A percentile compares a stretch with the other conserved stretches of the same genome.
Conservation (phyloP, 2,329 filamentous ascomycete genomes). For the Berkeleyomyces rouxiae region DNA sequence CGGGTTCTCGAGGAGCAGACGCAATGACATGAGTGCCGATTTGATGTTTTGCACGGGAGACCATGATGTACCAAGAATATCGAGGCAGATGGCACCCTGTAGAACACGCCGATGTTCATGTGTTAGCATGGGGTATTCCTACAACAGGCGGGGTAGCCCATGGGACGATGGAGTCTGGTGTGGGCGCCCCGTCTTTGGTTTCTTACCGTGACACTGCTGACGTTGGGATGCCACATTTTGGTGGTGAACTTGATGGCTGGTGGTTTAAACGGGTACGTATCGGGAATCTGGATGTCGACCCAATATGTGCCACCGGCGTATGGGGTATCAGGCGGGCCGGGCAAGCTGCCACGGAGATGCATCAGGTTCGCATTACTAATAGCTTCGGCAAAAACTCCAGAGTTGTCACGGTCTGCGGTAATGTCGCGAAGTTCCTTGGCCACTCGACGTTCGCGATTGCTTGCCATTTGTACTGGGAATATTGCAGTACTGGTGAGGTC, state of each 20-base stretch:
- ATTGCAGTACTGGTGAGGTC: neutral
- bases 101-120: neutral
- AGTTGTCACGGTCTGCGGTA: conserved; percentile 50
- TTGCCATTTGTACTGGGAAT: conserved; percentile 25
- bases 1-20: conserved; percentile 80
- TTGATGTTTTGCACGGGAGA: conserved; percentile 94
- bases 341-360: conserved; percentile 68
- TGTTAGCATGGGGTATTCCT: neutral
- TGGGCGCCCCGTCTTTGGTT: neutral
- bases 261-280: conserved; percentile 83
- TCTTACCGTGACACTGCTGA: conserved; percentile 80
- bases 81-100: conserved; percentile 90
- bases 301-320: conserved; percentile 74
- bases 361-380: conserved; percentile 54
- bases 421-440: conserved; percentile 66
- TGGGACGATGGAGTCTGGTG: neutral
- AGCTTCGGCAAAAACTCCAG: conserved; percentile 56
- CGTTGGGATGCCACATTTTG: conserved; percentile 92
- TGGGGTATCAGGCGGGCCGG: conserved; percentile 77
- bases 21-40: conserved; percentile 79
- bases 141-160: neutral
- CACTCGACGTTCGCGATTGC: conserved; percentile 42
- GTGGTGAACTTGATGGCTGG: conserved; percentile 84
- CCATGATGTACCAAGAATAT: conserved; percentile 80
- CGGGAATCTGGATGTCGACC: conserved; percentile 75